Evolutionary conservation across 2,329 filamentous ascomycete species (phyloP), one percentile per base, ranked within the genome.

Genomic region (Endoconidiophora laricicola): DNA sequence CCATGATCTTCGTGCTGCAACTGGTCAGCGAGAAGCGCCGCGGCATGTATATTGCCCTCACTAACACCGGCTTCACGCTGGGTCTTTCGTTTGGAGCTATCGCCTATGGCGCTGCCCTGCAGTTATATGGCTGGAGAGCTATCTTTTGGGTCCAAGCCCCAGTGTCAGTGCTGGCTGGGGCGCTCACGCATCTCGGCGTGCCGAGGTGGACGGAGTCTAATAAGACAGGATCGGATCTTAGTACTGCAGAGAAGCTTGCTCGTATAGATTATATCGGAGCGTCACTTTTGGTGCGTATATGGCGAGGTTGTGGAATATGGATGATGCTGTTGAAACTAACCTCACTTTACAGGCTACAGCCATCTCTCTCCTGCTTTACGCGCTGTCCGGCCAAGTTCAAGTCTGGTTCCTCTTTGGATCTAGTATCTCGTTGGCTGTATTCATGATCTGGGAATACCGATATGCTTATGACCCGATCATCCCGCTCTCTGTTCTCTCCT

Each of bases 181-280:
- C 76, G 0, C 70, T 72, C 0, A 69, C 87, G 1, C 79, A 79
- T 51, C 63, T 83, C 22, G 77, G 76, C 47, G 76, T 91, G 16
- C 84, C 85, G 3, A 42, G 36, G 14, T 43, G 42, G 43, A 42
- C 49, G 10, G 40, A 44, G 16, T 6, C 6, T 23, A 26, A 5
- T 16, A 49, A 41, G 46, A 45, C 22, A 23, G 36, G 7, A 16
- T 23, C 26, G 24, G 22, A 22, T 18, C 24, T 38, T 12, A 37
- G 46, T 23, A 23, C 29, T 3, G 22, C 14, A 46, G 59, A 71
- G 26, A 83, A 79, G 57, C 66, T 90, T 9, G 71, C 70, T 3
- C 67, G 69, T 1, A 76, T 93, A 50, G 86, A 93, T 62, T 91
- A 90, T 57, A 67, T 79, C 0, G 86, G 86, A 3, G 81, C 83